Conservation (phyloP, 257 asterid genomes). For the Solanum dulcamara region DNA sequence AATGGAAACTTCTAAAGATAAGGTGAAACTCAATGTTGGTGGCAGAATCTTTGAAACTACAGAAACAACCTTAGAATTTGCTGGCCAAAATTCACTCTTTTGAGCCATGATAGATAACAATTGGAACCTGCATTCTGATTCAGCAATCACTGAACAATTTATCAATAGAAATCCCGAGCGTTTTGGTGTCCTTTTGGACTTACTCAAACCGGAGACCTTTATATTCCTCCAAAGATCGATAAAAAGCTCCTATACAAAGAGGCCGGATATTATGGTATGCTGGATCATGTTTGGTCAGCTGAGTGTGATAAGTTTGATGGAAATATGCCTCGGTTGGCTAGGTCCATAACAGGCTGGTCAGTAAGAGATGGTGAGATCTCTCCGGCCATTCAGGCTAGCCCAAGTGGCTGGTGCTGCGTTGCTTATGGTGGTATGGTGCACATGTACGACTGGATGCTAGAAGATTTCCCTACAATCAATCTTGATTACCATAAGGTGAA, state of each 20-base stretch:
- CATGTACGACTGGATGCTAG: slow-evolving; percentile 78
- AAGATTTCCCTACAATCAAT: slow-evolving; percentile 53
- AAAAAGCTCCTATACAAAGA: slow-evolving; percentile 48
- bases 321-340: slow-evolving; percentile 36
- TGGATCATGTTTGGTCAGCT: slow-evolving; percentile 62
- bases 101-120: slow-evolving; percentile 78
- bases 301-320: slow-evolving; percentile 76
- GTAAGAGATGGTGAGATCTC: slow-evolving; percentile 49
- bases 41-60: slow-evolving; percentile 69
- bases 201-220: slow-evolving; percentile 67
- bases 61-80: slow-evolving; percentile 66
- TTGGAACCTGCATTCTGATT: slow-evolving; percentile 44
- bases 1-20: slow-evolving; percentile 70
- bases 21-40: slow-evolving; percentile 58
- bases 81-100: slow-evolving; percentile 68
- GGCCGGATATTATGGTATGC: slow-evolving; percentile 57
- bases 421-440: slow-evolving; percentile 82
- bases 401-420: slow-evolving; percentile 81
- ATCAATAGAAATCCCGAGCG: slow-evolving; percentile 74
- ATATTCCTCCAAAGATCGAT: slow-evolving; percentile 45
- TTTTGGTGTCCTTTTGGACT: slow-evolving; percentile 64
- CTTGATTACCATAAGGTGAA: slow-evolving; percentile 70
- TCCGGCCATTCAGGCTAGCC: slow-evolving; percentile 62
- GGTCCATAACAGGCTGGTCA: slow-evolving; percentile 44
- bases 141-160: slow-evolving; percentile 41